A percentile compares a stretch with the other conserved stretches of the same genome.
Conservation (phyloP, 2,329 filamentous ascomycete genomes). For the Pleoardoris graminearum region DNA sequence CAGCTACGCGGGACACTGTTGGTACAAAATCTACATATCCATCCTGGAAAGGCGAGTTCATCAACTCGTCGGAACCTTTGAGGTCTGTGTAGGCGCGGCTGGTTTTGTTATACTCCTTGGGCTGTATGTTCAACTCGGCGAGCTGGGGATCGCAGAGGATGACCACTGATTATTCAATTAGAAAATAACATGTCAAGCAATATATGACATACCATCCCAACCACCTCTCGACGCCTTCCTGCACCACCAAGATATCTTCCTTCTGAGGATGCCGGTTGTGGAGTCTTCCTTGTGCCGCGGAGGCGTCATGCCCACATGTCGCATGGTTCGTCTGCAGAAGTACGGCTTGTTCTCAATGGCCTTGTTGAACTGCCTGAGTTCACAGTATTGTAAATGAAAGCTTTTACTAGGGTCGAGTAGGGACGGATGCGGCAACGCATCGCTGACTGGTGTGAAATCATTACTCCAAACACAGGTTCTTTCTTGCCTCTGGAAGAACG, state of each 20-base stretch:
- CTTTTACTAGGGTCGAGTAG: conserved; percentile 28
- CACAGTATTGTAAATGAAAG: conserved; percentile 41
- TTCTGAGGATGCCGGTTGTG: conserved; percentile 35
- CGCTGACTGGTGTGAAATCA: conserved; percentile 40
- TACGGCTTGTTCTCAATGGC: conserved; percentile 27
- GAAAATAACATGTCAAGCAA: neutral
- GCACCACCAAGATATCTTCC: conserved; percentile 39
- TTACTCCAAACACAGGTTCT: conserved; percentile 42
- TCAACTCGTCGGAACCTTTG: conserved; percentile 9
- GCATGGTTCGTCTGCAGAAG: conserved; percentile 34
- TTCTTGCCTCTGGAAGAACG: conserved; percentile 39
- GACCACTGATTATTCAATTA: conserved; percentile 20
- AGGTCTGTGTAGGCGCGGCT: conserved; percentile 6
- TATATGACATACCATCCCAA: conserved; percentile 36
- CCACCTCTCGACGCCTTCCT: conserved; percentile 23
- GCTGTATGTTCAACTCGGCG: conserved; percentile 13
- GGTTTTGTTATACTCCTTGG: conserved; percentile 17
- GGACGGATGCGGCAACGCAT: conserved; percentile 38
- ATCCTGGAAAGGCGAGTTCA: conserved; percentile 33
- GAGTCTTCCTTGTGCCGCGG: conserved; percentile 26
- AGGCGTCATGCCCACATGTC: conserved; percentile 41
- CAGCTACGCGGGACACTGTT: conserved; percentile 1
- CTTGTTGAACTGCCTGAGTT: conserved; percentile 37
- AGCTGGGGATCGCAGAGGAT: conserved; percentile 41
- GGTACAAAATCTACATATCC: conserved; percentile 39